Evolutionary conservation across 2,329 filamentous ascomycete species (phyloP), one percentile per base, ranked within the genome.

Genomic region (Fusarium sp.): DNA sequence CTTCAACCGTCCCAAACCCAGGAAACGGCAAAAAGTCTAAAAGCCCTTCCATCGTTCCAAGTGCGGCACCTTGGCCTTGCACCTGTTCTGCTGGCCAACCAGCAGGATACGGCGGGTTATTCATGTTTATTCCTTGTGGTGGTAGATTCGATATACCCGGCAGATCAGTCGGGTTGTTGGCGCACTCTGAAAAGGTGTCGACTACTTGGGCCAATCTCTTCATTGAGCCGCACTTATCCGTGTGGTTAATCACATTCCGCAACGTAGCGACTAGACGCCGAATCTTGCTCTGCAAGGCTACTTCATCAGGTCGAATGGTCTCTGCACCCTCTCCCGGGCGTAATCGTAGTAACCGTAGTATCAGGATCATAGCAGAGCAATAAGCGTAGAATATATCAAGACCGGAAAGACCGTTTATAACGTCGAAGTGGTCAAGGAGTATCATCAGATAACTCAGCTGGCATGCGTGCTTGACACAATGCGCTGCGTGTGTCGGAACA

Each of bases 311-410:
- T 2, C 54, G 29, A 8, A 57, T 24, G 3, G 39, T 33, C 15
- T 66, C 59, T 8, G 52, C 42, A 1, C 20, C 21, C 5, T 56
- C 55, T 0, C 49, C 60, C 2, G 60, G 65, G 1, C 53, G 46
- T 12, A 69, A 9, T 13, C 65, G 46, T 2, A 71, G 57, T 12
- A 71, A 23, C 4, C 68, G n/a, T 3, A 71, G 49, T 6, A 71
- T 71, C 0, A 71, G 12, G 0, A 77, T 69, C 75, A 80, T 79
- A 3, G 73, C 74, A 3, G 77, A 75, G 42, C 75, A 79, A 58
- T 79, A 79, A 33, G 75, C 72, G 50, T 80, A 80, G 35, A 79
- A 80, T 4, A 79, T 70, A 29, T 80, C 79, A 1, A 79, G 68
- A 3, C 77, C 77, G 2, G 77, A 78, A 10, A 78, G 66, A 2